Conservation (phyloP, 371 early-diverging fungal genomes). For the Entomophthora muscae region DNA sequence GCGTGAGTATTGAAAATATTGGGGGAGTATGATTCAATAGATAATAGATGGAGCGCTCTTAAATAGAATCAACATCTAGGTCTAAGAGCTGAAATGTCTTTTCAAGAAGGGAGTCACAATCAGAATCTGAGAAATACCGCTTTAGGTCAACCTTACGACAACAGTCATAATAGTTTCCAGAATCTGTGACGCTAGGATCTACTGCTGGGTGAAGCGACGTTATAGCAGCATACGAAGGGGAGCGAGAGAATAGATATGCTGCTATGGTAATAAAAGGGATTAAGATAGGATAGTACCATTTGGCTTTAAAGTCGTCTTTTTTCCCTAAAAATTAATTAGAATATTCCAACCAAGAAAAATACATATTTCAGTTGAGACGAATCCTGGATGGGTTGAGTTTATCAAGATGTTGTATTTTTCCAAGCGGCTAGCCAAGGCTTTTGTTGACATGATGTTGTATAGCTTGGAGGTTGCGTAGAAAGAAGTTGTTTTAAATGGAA, state of each 20-base stretch:
- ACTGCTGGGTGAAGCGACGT: background rate
- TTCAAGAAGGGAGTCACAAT: background rate
- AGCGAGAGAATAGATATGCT: background rate
- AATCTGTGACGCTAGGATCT: background rate
- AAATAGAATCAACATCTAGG: background rate
- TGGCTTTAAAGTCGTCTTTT: background rate
- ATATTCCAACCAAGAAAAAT: background rate
- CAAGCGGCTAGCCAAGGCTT: slow-evolving; percentile 25
- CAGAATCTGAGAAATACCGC: background rate
- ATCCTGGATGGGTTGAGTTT: slow-evolving; percentile 50
- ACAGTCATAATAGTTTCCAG: background rate
- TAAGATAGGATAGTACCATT: background rate
- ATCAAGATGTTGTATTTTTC: slow-evolving; percentile 25
- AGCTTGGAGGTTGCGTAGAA: slow-evolving; percentile 21
- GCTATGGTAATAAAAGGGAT: background rate
- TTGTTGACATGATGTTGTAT: slow-evolving; percentile 38
- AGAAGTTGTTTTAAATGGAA: slow-evolving; percentile 18
- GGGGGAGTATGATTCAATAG: too few relatives aligned
- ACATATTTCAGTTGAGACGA: background rate
- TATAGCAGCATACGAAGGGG: background rate
- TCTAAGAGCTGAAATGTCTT: background rate
- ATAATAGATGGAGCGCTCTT: background rate
- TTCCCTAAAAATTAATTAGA: background rate
- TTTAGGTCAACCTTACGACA: background rate
- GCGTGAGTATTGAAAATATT: too few relatives aligned